Evolutionary conservation across 139 green algal genomes (phyloP), one percentile per base, ranked within the genome.

Genomic region (Nannochloris sp.): DNA sequence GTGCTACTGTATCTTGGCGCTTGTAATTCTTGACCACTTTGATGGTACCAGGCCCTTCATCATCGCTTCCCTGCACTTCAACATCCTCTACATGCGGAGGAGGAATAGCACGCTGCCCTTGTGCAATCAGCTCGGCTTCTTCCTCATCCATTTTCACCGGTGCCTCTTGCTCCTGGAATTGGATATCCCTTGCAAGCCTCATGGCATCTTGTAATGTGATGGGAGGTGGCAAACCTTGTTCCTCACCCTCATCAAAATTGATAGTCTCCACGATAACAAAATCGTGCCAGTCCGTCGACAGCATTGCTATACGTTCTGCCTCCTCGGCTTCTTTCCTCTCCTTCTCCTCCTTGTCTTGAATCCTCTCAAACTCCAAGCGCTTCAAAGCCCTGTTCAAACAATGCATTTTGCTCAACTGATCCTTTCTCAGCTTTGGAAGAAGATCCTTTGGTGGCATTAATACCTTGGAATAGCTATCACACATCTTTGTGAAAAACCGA

Each of bases 251-350:
- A 49, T 82, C 77, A 61, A 99, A 99, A 49, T 93, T 86, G 26
- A 99, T 95, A 1, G 90, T 96, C 72, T 96, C 91, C 10, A 98
- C 93, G 11, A 98, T 80, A 44, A 92, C 82, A 67, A 98, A 98
- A 56, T 97, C 91, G 67, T 97, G 91, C 91, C 92, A 97, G 77
- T 97, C 91, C 59, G 95, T 91, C 14, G 78, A 50, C 66, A 89
- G 84, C 85, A 96, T 94, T 5, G 84, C 85, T 31, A 84, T 43
- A 14, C 93, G 83, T 77, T 99, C 93, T 16, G 78, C 71, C 74
- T 97, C 90, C 11, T 70, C 66, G 67, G 85, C 79, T 33, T 93
- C 85, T 12, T 73, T 81, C 5, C 72, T 73, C 6, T 87, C 82
- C 70, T 90, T 79, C 45, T 76, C 76, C 71, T 90, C 88, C 28